Evolutionary conservation across 805 yeast genomes (phyloP), one percentile per base, ranked within the genome.

Genomic region (Komagataella kurtzmanii): DNA sequence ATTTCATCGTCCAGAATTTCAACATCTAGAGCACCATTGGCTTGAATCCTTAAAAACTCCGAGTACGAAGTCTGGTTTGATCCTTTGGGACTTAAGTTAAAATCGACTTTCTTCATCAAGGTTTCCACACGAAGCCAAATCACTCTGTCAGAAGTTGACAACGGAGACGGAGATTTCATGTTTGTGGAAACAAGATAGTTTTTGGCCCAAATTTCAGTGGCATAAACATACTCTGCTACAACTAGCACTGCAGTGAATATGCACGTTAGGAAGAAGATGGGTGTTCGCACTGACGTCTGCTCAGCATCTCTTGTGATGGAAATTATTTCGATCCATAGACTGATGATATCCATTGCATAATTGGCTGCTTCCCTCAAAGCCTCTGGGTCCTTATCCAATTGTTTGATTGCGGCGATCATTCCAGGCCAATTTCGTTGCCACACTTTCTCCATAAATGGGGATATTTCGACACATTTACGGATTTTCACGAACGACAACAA

Each of bases 311-410:
- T 76, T 24, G 75, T 76, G 49, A 80, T 77, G 2, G 83, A 75
- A n/a, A 83, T 80, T 49, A 83, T 79, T 55, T 80, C 84, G 49
- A 79, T 78, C 95, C 93, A 85, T 45, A 84, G 66, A 54, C 80
- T 76, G 51, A 85, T 69, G 24, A 84, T 76, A 54, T 75, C 81
- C 47, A 81, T 60, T 1, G 83, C 76, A 57, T 78, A 75, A 46
- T 71, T 72, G 2, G 82, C 72, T 7, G 85, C 77, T 59, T 83
- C 89, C 50, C 83, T 73, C 49, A 83, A 67, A 3, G 83, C 81
- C 55, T 83, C 88, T 50, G 78, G 74, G 59, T 84, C 83, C 47
- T 67, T 65, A 49, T 72, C 67, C 46, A 82, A 62, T 36, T 64
- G 63, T 53, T 73, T 69, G 53, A 83, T 66, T 47, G 72, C 72